Base-by-base conservation (phyloP, 2,329 filamentous ascomycete genomes). In the Juglanconis oblonga region DNA sequence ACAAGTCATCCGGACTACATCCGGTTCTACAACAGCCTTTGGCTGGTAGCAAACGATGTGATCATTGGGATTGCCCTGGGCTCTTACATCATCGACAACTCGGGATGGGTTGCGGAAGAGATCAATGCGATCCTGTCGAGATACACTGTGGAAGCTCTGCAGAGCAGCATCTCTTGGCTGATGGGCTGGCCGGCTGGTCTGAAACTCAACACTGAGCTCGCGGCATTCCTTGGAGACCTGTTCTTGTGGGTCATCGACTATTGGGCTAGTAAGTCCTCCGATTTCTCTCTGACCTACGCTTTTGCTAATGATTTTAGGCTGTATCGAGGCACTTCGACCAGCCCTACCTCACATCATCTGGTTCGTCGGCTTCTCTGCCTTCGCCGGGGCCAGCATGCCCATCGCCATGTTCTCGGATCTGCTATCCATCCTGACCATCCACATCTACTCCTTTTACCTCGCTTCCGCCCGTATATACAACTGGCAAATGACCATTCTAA, bases 221-320 rank as follows among this genome's bases (percentile, higher is more conserved):
- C 93, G 2, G 84, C 86, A n/a, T 99, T 99, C 68, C 82, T 99
- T 11, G 95, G 95, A 64, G 94, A 98, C 69, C 78, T 99, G 3
- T 99, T 99, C 70, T 79, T 98, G 3, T 99, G 95, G 95, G 95
- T 99, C 52, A 98, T 99, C 65, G 93, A 97, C 66, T 96, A 97
- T 71, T 99, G 95, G 95, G 90, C 91, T 59, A 89, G 90, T 91
- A 78, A 72, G 85, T 77, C 42, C 52, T 33, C 32, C 33, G 36
- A 13, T 45, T 29, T 17, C n/a, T 29, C 33, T 9, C 31, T 11
- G 6, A 36, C 7, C 3, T 29, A 29, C 17, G 24, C 5, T 6
- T 9, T 11, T 44, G 55, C 69, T 74, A 59, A 74, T 66, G 61
- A 52, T 38, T 31, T n/a, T 58, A 88, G 89, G 83, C 67, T 95